A percentile compares a stretch with the other conserved stretches of the same genome.
Conservation (phyloP, 208 protist species). For the Leishmania mexicana region DNA sequence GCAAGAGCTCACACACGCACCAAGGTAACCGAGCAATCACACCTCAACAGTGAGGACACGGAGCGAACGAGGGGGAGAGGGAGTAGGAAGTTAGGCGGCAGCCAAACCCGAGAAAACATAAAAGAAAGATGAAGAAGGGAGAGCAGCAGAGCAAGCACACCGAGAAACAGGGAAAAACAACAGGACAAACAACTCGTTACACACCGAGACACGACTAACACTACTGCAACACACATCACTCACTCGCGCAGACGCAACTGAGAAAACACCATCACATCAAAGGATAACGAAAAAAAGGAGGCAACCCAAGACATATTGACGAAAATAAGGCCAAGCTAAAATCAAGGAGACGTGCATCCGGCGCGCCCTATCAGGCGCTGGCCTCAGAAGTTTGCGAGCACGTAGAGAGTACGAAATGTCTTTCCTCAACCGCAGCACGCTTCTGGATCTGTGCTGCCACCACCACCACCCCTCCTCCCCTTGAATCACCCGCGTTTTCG, state of each 20-base stretch:
- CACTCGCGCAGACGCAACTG: neutral
- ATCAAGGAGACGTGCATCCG: neutral
- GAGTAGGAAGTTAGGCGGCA: neutral
- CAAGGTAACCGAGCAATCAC: neutral
- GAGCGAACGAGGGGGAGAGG: neutral
- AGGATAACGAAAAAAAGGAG: neutral
- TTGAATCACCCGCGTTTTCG: neutral
- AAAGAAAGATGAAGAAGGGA: neutral
- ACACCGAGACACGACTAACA: neutral
- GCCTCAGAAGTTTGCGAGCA: neutral
- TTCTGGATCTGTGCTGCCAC: neutral
- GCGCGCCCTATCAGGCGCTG: neutral
- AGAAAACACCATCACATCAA: neutral
- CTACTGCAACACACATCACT: neutral
- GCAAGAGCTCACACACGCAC: neutral
- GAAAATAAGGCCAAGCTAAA: neutral
- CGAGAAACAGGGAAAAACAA: neutral
- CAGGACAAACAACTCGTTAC: neutral
- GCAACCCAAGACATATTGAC: neutral
- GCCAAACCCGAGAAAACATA: neutral
- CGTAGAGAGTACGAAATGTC: neutral
- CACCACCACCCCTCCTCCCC: too few relatives aligned
- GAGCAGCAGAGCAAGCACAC: neutral
- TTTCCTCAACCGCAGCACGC: too few relatives aligned
- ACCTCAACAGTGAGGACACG: neutral